Percentiles rank a stretch among this genome's conserved stretches.
Evolutionary conservation across 768 basidiomycete genomes (phyloP).

Genomic region (Suillus hirtellus): DNA sequence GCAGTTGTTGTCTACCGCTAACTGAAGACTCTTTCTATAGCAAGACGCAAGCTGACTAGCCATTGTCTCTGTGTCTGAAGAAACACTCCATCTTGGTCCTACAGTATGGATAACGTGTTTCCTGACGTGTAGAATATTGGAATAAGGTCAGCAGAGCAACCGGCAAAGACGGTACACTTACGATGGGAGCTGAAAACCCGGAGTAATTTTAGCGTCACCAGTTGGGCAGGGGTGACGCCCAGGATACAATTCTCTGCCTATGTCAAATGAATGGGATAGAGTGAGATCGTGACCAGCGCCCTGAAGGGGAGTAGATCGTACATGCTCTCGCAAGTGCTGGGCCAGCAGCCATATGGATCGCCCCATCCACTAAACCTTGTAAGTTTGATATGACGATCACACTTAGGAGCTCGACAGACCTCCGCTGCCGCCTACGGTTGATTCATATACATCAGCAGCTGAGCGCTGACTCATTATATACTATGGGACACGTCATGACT

Average conservation of each 20-base stretch:
- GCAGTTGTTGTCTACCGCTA: constrained; percentile 60
- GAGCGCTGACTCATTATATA: constrained; percentile 9
- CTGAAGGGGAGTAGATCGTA: background rate
- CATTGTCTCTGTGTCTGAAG: constrained; percentile 39
- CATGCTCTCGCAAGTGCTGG: constrained; percentile 44
- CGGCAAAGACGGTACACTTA: constrained; percentile 37
- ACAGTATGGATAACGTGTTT: constrained; percentile 79
- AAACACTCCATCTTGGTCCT: constrained; percentile 64
- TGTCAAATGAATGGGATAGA: background rate
- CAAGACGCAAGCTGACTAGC: constrained; percentile 64
- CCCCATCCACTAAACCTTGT: constrained; percentile 65
- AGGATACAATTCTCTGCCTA: constrained; percentile 7
- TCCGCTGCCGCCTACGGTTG: constrained; percentile 67
- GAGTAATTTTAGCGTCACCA: constrained; percentile 79
- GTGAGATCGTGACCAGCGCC: background rate
- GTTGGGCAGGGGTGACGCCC: constrained; percentile 48
- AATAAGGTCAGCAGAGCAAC: background rate
- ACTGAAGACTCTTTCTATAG: constrained; percentile 61
- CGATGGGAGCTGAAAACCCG: constrained; percentile 76
- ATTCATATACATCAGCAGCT: background rate
- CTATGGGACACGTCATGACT: constrained; percentile 6
- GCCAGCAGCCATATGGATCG: constrained; percentile 79
- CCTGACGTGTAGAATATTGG: constrained; percentile 34
- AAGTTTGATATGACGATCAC: constrained; percentile 2
- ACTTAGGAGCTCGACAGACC: constrained; percentile 41